Conservation (phyloP, 768 basidiomycete genomes). For the Sistotremastrum suecicum region DNA sequence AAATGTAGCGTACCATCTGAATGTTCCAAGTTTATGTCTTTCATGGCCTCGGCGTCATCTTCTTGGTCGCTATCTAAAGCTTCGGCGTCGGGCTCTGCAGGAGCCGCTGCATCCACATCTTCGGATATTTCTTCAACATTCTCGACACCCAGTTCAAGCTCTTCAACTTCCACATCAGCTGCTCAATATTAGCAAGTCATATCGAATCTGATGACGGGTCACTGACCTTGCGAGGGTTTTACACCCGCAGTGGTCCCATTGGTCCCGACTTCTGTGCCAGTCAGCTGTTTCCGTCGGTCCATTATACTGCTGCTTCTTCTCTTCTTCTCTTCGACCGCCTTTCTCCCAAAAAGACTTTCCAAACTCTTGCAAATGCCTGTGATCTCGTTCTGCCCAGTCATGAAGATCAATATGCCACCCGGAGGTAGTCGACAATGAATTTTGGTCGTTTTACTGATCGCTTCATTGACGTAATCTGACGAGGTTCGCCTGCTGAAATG, state of each 20-base stretch:
- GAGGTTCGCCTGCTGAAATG: conserved; percentile 84
- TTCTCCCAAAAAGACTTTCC: conserved; percentile 60
- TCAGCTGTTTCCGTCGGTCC: background rate
- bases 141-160: conserved; percentile 50
- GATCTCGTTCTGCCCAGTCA: conserved; percentile 96
- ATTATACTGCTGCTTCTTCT: conserved; percentile 17
- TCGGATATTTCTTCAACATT: conserved; percentile 39
- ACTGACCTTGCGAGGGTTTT: conserved; percentile 35
- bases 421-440: conserved; percentile 87
- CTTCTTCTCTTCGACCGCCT: conserved; percentile 42
- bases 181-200: conserved; percentile 1
- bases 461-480: conserved; percentile 81
- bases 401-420: conserved; percentile 85
- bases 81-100: conserved; percentile 52
- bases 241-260: conserved; percentile 10
- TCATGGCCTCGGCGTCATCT: conserved; percentile 31
- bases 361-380: conserved; percentile 68
- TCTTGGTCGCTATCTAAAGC: conserved; percentile 66
- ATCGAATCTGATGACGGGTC: background rate
- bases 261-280: background rate
- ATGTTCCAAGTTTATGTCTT: conserved; percentile 49
- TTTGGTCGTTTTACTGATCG: conserved; percentile 78
- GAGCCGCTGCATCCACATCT: conserved; percentile 46
- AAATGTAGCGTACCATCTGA: conserved; percentile 38
- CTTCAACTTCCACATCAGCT: conserved; percentile 74